Conservation (phyloP, 805 yeast species). For the Monosporozyma servazzii region DNA sequence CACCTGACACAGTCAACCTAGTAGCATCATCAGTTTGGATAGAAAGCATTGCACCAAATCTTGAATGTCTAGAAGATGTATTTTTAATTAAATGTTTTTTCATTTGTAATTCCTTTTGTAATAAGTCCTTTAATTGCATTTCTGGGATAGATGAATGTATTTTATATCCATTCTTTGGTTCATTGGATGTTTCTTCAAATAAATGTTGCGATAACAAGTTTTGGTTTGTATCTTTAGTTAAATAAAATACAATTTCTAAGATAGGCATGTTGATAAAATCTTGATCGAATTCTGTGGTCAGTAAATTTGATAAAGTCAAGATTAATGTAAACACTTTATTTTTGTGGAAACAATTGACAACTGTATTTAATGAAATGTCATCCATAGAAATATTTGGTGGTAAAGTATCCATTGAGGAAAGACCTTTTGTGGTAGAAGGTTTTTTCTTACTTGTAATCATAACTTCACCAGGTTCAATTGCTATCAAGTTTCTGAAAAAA, state of each 20-base stretch:
- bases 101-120: slow-evolving; percentile 52
- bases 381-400: slow-evolving; percentile 52
- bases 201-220: slow-evolving; percentile 8
- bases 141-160: slow-evolving; percentile 29
- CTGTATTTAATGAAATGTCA: slow-evolving; percentile 57
- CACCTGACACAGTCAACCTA: slow-evolving; percentile 57
- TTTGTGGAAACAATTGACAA: slow-evolving; percentile 48
- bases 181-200: background rate
- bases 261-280: slow-evolving; percentile 51
- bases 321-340: slow-evolving; percentile 69
- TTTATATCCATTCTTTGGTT: background rate
- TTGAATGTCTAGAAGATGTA: slow-evolving; percentile 69
- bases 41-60: slow-evolving; percentile 82
- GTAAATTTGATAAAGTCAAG: slow-evolving; percentile 57
- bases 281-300: slow-evolving; percentile 56
- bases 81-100: slow-evolving; percentile 40
- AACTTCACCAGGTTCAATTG: slow-evolving; percentile 61
- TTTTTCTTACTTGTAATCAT: slow-evolving; percentile 38
- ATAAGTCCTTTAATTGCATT: slow-evolving; percentile 38
- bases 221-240: slow-evolving; percentile 49
- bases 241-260: slow-evolving; percentile 58
- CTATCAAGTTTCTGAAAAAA: slow-evolving; percentile 68
- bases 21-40: slow-evolving; percentile 52
- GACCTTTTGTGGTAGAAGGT: slow-evolving; percentile 26
- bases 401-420: slow-evolving; percentile 27